phyloP scores from a whole-genome alignment of 2,329 filamentous ascomycete genomes.

The Colletotrichum sojae region DNA sequence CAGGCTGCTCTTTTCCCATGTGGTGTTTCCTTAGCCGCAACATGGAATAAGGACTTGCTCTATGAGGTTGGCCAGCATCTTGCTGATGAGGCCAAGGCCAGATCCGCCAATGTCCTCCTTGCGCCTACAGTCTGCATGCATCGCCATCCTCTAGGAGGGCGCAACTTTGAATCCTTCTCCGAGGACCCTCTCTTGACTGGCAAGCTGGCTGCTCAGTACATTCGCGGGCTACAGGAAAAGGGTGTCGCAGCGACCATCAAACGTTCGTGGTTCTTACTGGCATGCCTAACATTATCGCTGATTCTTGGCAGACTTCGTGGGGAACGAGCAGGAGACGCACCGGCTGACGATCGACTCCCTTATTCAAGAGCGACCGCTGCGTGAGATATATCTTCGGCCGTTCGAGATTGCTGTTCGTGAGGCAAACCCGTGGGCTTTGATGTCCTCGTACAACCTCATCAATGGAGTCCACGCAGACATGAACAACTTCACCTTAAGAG shows the following conservation, averaged over 20 bases:
- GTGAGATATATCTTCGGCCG: conserved; percentile 81
- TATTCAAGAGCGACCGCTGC: conserved; percentile 74
- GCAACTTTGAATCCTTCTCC: conserved; percentile 90
- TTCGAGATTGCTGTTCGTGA: conserved; percentile 81
- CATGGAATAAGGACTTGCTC: conserved; percentile 82
- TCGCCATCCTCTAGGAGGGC: conserved; percentile 84
- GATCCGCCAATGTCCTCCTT: conserved; percentile 80
- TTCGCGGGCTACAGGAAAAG: conserved; percentile 80
- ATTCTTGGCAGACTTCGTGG: conserved; percentile 69
- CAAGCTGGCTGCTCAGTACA: conserved; percentile 79
- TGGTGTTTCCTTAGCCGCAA: conserved; percentile 82
- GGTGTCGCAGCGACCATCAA: conserved; percentile 85
- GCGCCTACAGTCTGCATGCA: conserved; percentile 88
- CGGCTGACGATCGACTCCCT: conserved; percentile 75
- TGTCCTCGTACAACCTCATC: conserved; percentile 78
- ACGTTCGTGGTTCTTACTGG: conserved; percentile 60
- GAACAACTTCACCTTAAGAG: conserved; percentile 67
- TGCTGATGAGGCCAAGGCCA: conserved; percentile 79
- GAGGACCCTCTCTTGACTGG: conserved; percentile 86
- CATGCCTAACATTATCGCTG: conserved; percentile 25
- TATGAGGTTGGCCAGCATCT: conserved; percentile 79
- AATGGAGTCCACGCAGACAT: conserved; percentile 75
- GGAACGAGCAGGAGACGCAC: conserved; percentile 81
- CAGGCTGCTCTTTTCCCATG: conserved; percentile 85
- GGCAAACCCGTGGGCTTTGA: conserved; percentile 78